Evolutionary conservation across 2,329 filamentous ascomycete genomes (phyloP).

Genomic region (Colletotrichum zoysiae): DNA sequence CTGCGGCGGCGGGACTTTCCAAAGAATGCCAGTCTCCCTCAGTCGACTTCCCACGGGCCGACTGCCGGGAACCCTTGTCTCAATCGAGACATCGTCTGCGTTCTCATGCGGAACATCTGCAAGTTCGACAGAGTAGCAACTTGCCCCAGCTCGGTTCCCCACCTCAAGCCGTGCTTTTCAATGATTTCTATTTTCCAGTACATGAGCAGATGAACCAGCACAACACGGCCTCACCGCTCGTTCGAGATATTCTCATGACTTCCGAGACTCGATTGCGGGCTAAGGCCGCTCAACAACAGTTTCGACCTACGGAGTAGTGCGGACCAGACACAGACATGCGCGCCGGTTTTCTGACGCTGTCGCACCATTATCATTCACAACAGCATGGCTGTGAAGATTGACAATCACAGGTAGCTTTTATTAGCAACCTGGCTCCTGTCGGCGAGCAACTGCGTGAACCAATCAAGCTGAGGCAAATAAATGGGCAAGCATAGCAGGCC

Average conservation of each 20-base stretch:
- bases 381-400: background rate
- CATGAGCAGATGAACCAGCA: background rate
- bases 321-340: background rate
- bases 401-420: background rate
- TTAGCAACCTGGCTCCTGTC: background rate
- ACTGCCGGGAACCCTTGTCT: background rate
- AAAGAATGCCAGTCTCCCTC: background rate
- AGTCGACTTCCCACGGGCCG: no score
- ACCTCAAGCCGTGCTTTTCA: background rate
- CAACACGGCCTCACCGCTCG: background rate
- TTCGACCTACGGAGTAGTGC: background rate
- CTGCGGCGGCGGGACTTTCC: background rate
- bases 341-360: background rate
- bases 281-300: background rate
- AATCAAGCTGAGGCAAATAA: background rate
- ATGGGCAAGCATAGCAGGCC: no score
- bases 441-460: background rate
- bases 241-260: slow-evolving; percentile 3
- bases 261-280: background rate
- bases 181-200: background rate
- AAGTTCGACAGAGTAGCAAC: background rate
- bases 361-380: background rate
- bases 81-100: background rate
- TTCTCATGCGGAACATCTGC: background rate
- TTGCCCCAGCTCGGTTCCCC: background rate